Conservation (phyloP, 2,329 filamentous ascomycete genomes). For the Lasiodiplodia sp. region DNA sequence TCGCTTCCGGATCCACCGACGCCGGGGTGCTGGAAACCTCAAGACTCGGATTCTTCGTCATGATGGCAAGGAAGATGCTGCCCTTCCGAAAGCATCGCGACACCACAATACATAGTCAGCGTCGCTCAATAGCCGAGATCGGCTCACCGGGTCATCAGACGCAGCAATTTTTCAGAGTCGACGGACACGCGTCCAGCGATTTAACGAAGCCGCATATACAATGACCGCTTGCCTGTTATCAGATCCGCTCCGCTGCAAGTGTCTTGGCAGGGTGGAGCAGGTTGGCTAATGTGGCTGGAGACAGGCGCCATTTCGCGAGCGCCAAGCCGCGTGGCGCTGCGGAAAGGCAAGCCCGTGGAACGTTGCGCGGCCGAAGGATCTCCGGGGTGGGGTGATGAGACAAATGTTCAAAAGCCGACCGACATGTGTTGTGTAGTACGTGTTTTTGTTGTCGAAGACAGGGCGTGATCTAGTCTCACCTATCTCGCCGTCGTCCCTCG, state of each 20-base stretch:
- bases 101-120: background rate
- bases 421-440: background rate
- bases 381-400: background rate
- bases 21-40: background rate
- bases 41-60: background rate
- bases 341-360: background rate
- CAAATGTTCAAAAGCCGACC: background rate
- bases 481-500: background rate
- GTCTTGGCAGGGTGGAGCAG: background rate
- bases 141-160: background rate
- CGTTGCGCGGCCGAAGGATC: background rate
- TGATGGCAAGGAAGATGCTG: background rate
- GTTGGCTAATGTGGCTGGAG: constrained; percentile 1
- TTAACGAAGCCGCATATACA: background rate
- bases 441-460: too few species aligned
- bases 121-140: background rate
- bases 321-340: background rate
- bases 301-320: background rate
- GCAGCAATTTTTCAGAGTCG: background rate
- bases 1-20: background rate
- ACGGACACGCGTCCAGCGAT: background rate
- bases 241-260: constrained; percentile 1
- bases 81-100: too few species aligned
- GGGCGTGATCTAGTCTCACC: too few species aligned
- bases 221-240: background rate